A percentile compares a stretch with the other conserved stretches of the same genome.
Conservation (phyloP, 2,329 filamentous ascomycete genomes). For the Aureobasidium subglaciale region DNA sequence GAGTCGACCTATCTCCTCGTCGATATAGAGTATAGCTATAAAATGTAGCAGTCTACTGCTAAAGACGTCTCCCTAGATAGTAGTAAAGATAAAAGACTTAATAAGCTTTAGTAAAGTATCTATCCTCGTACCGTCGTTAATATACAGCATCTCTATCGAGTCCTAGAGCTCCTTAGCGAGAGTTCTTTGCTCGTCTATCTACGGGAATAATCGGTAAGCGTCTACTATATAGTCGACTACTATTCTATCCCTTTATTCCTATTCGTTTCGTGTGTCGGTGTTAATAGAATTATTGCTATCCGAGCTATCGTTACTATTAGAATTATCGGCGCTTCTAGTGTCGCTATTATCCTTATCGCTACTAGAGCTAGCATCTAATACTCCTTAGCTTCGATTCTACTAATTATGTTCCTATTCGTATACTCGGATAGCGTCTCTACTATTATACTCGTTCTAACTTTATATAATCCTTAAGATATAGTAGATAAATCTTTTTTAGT, state of each 20-base stretch:
- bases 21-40: slow-evolving; percentile 17
- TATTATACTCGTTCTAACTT: not conserved
- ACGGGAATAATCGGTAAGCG: slow-evolving; percentile 10
- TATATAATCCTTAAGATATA: slow-evolving; percentile 18
- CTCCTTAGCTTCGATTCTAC: not conserved
- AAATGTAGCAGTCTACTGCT: slow-evolving; percentile 18
- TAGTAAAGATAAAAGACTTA: slow-evolving; percentile 14
- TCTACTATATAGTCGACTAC: not conserved
- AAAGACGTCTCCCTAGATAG: slow-evolving; percentile 15
- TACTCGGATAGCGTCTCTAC: not conserved
- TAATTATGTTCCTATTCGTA: not conserved
- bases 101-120: slow-evolving; percentile 8
- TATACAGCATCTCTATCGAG: slow-evolving; percentile 10
- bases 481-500: slow-evolving; percentile 19
- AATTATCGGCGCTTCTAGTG: not conserved
- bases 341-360: not conserved
- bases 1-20: slow-evolving; percentile 15
- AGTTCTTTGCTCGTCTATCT: slow-evolving; percentile 6
- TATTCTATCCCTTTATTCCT: not conserved
- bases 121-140: not conserved
- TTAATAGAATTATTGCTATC: not conserved
- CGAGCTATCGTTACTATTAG: not conserved
- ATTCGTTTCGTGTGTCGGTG: not conserved
- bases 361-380: not conserved
- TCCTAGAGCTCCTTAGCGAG: slow-evolving; percentile 17